phyloP scores from a whole-genome alignment of 305 asterid genomes.

The Solanum hybrid region DNA sequence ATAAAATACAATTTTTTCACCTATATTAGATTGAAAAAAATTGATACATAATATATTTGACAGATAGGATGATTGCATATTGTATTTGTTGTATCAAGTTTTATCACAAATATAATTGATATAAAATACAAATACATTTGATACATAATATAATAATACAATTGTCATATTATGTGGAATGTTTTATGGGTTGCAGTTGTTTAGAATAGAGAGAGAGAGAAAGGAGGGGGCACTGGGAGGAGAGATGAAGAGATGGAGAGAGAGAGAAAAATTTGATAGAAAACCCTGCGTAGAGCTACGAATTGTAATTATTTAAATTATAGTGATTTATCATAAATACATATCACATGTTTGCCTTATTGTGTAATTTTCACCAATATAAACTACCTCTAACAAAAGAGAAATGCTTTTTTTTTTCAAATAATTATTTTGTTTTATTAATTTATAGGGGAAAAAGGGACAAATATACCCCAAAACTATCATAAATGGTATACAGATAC shows the following conservation, averaged over 20 bases:
- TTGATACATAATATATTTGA: neutral
- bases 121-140: neutral
- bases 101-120: neutral
- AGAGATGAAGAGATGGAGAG: neutral
- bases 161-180: neutral
- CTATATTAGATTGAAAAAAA: neutral
- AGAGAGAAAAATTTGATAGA: neutral
- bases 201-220: neutral
- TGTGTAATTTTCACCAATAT: neutral
- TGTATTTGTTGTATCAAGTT: neutral
- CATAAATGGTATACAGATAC: neutral
- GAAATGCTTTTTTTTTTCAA: too few species aligned
- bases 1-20: neutral
- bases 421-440: too few species aligned
- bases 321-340: neutral
- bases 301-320: too few species aligned
- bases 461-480: too few species aligned
- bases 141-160: too few species aligned
- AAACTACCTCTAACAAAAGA: neutral
- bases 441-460: neutral
- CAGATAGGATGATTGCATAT: neutral
- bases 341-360: too few species aligned
- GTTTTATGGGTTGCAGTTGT: neutral
- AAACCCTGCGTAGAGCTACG: neutral
- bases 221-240: neutral